Base-by-base conservation (phyloP, 108 stramenopile species). In the Cyclotella atomus region DNA sequence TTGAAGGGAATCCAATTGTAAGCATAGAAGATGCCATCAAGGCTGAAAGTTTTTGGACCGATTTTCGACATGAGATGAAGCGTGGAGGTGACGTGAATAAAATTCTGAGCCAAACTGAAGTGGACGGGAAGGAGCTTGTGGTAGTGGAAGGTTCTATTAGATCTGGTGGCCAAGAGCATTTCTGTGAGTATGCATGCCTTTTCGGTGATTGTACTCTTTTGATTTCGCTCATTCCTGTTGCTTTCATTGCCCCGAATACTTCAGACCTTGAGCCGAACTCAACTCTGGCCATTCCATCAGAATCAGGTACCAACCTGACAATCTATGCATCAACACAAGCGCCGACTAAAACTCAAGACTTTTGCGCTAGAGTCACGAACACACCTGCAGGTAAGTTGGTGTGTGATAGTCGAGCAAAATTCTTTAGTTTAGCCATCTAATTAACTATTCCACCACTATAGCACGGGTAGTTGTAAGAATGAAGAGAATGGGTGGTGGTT, bases 401-500 rank as follows among this genome's bases (percentile, higher is more conserved):
- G n/a, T n/a, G n/a, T n/a, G n/a, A n/a, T n/a, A n/a, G n/a, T n/a
- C n/a, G n/a, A n/a, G n/a, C n/a, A n/a, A n/a, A n/a, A n/a, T n/a
- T n/a, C n/a, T n/a, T n/a, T n/a, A n/a, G n/a, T n/a, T n/a, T n/a
- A n/a, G n/a, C n/a, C n/a, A n/a, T n/a, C n/a, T n/a, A n/a, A n/a
- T n/a, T n/a, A n/a, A n/a, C n/a, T n/a, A n/a, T n/a, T n/a, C n/a
- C n/a, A n/a, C n/a, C n/a, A n/a, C n/a, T 2, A 21, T 23, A 52
- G 74, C 87, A 44, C 89, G 92, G 70, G 97, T 98, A 20, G 95
- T 97, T 54, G 90, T 91, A 28, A 84, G 91, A 27, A 84, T 90
- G 74, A 97, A 97, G 75, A 84, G 97, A 28, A 92, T 97, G 90
- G 97, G 97, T 21, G 97, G 97, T 54, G 96, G 94, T 0, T 98